Evolutionary conservation across 352 stramenopile genomes (phyloP), one percentile per base, ranked within the genome.

Genomic region (Phytophthora pistaciae): DNA sequence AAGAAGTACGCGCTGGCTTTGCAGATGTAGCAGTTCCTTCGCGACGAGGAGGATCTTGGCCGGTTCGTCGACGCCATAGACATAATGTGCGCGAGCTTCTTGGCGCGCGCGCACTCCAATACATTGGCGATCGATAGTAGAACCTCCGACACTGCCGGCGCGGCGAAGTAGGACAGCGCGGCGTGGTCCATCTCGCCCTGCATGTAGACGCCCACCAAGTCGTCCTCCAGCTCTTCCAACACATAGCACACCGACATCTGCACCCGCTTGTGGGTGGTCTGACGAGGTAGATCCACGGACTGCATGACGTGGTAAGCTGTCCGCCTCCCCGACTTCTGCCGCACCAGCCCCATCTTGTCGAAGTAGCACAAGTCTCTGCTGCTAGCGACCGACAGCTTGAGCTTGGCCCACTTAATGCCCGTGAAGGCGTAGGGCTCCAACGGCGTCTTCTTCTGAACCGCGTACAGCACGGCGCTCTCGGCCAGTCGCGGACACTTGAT

Each of bases 301-400:
- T 80, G 69, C 64, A 82, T 55, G 42, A 70, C 23, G 8, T 78
- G 68, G 20, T 76, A 83, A 0, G 61, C 75, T 42, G 80, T 68
- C 5, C 72, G 59, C 8, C 65, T 64, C 1, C 68, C 68, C 1
- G 69, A 60, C 13, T 56, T 40, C 16, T 80, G 67, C 0, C 66
- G 55, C 1, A 75, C 65, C 31, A 72, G 52, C 68, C 42, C 72
- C 55, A 70, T 66, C 27, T 75, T 73, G 50, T 84, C 77, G 29
- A 78, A 82, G 55, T 75, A 78, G 31, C 77, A 75, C 55, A 80
- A 42, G 23, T 84, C 74, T 11, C 74, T 70, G 46, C 80, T 62
- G 64, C 48, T 54, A 0, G 53, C 36, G 1, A 84, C 48, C 20
- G 76, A 54, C 23, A 70, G 53, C 23, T 70, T 75, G 20, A 77